Conservation (phyloP, 345 rosid genomes). For the Pistacia atlantica region DNA sequence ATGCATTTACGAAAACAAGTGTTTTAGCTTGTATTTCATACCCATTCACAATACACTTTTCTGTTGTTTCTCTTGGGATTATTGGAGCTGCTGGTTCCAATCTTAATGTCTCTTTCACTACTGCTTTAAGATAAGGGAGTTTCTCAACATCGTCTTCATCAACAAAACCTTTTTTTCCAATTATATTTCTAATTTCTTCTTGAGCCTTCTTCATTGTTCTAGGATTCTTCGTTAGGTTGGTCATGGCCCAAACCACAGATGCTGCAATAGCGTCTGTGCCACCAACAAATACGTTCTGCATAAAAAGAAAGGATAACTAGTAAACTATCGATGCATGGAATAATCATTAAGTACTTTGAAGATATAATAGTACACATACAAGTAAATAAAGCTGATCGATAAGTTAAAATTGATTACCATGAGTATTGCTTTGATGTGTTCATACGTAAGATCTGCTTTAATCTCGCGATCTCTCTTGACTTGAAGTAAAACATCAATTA, state of each 20-base stretch:
- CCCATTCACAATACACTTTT: constrained; percentile 9
- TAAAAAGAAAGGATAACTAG: neutral
- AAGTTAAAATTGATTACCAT: constrained; percentile 16
- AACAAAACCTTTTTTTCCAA: constrained; percentile 27
- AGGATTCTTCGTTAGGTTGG: constrained; percentile 32
- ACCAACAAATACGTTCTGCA: constrained; percentile 34
- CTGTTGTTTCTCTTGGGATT: constrained; percentile 29
- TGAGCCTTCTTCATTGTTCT: constrained; percentile 34
- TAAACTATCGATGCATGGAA: too few species aligned
- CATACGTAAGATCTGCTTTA: constrained; percentile 18
- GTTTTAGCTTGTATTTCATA: constrained; percentile 14
- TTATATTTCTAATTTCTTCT: constrained; percentile 23
- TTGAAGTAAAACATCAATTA: constrained; percentile 28
- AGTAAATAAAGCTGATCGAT: neutral
- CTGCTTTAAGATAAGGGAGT: constrained; percentile 39
- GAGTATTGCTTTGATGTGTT: constrained; percentile 42
- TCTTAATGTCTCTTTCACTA: constrained; percentile 44
- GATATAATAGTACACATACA: neutral
- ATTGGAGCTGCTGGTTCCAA: constrained; percentile 29
- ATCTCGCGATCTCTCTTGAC: constrained; percentile 12
- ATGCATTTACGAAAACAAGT: constrained; percentile 27
- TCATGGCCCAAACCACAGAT: constrained; percentile 37
- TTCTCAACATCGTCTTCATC: constrained; percentile 30
- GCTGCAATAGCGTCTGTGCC: constrained; percentile 36
- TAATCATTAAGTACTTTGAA: neutral